Percentiles rank a stretch among this genome's conserved stretches.
Conservation (phyloP, 2,329 filamentous ascomycete genomes). For the Clonostachys byssicola region DNA sequence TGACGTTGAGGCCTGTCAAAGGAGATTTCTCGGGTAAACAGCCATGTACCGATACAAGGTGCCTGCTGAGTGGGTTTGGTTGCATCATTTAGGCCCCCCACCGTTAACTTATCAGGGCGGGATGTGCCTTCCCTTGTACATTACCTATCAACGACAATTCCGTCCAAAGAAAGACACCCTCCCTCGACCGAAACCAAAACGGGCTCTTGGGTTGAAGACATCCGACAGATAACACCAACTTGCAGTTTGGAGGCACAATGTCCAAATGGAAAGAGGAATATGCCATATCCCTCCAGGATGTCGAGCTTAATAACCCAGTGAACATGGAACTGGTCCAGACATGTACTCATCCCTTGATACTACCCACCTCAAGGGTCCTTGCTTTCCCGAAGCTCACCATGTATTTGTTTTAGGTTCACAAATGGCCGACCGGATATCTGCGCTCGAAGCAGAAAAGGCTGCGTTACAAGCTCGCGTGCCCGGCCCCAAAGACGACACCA, state of each 20-base stretch:
- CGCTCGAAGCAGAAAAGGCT: slow-evolving; percentile 55
- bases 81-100: too few relatives aligned
- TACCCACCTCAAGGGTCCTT: slow-evolving; percentile 5
- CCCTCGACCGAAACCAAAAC: too few relatives aligned
- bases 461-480: slow-evolving; percentile 23
- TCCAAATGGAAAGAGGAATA: slow-evolving; percentile 81
- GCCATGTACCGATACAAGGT: background rate
- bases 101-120: too few relatives aligned
- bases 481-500: slow-evolving; percentile 12
- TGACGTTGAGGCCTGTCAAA: background rate
- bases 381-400: slow-evolving; percentile 9
- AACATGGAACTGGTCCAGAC: slow-evolving; percentile 69
- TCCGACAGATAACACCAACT: too few relatives aligned
- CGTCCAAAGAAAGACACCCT: too few relatives aligned
- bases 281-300: slow-evolving; percentile 67
- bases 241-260: slow-evolving; percentile 24
- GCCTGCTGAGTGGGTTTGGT: background rate
- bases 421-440: slow-evolving; percentile 63
- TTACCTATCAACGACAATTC: too few relatives aligned
- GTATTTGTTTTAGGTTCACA: slow-evolving; percentile 46
- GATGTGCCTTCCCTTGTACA: too few relatives aligned
- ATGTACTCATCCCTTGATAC: slow-evolving; percentile 50
- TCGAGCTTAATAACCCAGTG: slow-evolving; percentile 60
- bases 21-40: slow-evolving; percentile 3
- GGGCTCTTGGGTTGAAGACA: too few relatives aligned